Evolutionary conservation across 768 basidiomycete genomes (phyloP).

Genomic region (Tricholoma bakamatsutake): DNA sequence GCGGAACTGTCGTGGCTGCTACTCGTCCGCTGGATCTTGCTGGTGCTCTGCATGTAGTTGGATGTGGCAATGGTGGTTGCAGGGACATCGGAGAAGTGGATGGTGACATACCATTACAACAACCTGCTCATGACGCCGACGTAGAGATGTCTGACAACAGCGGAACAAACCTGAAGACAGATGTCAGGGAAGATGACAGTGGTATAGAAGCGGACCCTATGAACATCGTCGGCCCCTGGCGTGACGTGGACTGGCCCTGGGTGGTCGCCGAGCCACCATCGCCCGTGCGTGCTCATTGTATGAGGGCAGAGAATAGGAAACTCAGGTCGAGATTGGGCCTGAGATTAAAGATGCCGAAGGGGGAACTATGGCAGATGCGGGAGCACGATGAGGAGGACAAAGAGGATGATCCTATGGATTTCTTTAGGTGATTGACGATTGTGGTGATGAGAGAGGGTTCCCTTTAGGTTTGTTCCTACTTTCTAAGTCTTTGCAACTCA

Average conservation of each 20-base stretch:
- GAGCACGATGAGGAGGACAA: slow-evolving; percentile 16
- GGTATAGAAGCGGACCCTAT: slow-evolving; percentile 2
- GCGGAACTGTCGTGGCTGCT: slow-evolving; percentile 16
- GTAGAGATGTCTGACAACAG: slow-evolving; percentile 3
- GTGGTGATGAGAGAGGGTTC: neutral
- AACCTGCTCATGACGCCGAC: slow-evolving; percentile 4
- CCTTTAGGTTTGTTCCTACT: neutral
- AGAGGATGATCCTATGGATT: slow-evolving; percentile 13
- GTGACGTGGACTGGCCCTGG: slow-evolving; percentile 27
- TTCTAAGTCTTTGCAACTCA: neutral
- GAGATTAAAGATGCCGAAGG: neutral
- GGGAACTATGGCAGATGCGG: slow-evolving; percentile 8
- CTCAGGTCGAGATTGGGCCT: neutral
- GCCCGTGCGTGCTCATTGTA: slow-evolving; percentile 24
- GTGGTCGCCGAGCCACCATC: slow-evolving; percentile 34
- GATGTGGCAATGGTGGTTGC: neutral
- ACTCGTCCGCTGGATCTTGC: neutral
- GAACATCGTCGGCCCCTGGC: slow-evolving; percentile 17
- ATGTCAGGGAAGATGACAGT: neutral
- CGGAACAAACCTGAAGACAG: neutral
- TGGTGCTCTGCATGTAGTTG: neutral
- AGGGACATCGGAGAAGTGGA: slow-evolving; percentile 14
- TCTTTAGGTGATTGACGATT: slow-evolving; percentile 5
- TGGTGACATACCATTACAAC: slow-evolving; percentile 16
- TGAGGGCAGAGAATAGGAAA: neutral